Evolutionary conservation across 306 rosid species (phyloP).

Genomic region (Cucurbita maxima): DNA sequence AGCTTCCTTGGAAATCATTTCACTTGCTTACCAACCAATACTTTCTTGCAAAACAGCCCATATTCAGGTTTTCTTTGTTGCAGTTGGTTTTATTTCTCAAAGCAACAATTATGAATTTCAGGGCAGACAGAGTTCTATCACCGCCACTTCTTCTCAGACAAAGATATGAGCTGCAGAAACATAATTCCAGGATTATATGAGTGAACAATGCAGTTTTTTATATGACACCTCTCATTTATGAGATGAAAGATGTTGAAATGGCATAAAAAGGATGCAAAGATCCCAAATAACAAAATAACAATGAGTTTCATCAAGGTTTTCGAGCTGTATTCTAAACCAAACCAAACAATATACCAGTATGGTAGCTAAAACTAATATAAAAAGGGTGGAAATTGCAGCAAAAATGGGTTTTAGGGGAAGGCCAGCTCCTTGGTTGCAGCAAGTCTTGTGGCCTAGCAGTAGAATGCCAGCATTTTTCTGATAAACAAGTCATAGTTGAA

Average conservation of each 20-base stretch:
- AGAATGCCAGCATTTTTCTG: background rate
- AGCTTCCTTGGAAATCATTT: background rate
- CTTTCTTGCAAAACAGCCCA: background rate
- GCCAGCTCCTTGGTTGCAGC: background rate
- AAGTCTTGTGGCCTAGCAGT: background rate
- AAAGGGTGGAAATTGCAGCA: background rate
- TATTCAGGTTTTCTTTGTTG: background rate
- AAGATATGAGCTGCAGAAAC: slow-evolving; percentile 57
- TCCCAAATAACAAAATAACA: background rate
- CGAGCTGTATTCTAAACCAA: background rate
- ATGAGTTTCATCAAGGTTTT: background rate
- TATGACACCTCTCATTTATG: background rate
- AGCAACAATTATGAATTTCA: background rate
- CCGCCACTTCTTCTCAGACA: slow-evolving; percentile 70
- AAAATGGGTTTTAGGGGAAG: background rate
- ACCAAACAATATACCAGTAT: background rate
- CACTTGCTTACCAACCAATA: background rate
- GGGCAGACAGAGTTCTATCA: slow-evolving; percentile 7
- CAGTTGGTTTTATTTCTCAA: background rate
- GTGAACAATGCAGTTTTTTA: background rate
- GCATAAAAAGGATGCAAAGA: background rate
- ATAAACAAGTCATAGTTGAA: background rate
- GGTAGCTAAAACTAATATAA: background rate
- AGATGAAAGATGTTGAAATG: background rate
- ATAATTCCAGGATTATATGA: slow-evolving; percentile 13